Conservation (phyloP, 345 rosid genomes). For the Toxicodendron radicans region DNA sequence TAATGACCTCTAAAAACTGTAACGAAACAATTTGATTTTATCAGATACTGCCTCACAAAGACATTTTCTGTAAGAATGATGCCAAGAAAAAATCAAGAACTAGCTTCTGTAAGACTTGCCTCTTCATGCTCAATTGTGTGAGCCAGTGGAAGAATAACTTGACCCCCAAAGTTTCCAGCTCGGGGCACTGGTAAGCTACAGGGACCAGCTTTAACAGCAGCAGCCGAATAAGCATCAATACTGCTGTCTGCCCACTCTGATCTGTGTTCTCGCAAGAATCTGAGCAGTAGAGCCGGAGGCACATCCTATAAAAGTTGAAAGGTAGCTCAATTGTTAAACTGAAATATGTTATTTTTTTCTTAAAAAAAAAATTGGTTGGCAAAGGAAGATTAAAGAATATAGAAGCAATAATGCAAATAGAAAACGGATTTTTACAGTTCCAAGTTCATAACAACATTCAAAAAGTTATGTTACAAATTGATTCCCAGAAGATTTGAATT, state of each 20-base stretch:
- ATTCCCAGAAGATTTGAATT: no score
- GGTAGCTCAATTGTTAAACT: neutral
- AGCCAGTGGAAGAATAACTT: constrained; percentile 93
- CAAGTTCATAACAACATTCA: no score
- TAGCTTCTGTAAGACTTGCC: constrained; percentile 33
- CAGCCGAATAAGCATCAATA: constrained; percentile 89
- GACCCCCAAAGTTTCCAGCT: constrained; percentile 88
- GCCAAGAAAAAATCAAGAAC: constrained; percentile 7
- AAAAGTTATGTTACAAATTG: no score
- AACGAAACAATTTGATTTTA: neutral
- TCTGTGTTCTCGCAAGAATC: constrained; percentile 93
- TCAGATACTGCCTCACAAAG: neutral
- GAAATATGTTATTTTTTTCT: no score
- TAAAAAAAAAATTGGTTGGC: neutral
- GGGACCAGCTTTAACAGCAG: constrained; percentile 88
- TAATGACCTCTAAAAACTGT: constrained; percentile 93
- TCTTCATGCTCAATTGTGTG: constrained; percentile 97
- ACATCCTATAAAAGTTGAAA: constrained; percentile 59
- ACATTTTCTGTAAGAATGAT: neutral
- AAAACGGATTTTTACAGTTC: no score
- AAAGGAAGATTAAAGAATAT: constrained; percentile 1
- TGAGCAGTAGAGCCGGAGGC: constrained; percentile 86
- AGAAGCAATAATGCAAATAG: constrained; percentile 13
- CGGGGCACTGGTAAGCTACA: constrained; percentile 75
- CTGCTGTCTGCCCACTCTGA: constrained; percentile 98